Conservation (phyloP, 1,284 basidiomycete species). For the Cystobasidium slooffiae region DNA sequence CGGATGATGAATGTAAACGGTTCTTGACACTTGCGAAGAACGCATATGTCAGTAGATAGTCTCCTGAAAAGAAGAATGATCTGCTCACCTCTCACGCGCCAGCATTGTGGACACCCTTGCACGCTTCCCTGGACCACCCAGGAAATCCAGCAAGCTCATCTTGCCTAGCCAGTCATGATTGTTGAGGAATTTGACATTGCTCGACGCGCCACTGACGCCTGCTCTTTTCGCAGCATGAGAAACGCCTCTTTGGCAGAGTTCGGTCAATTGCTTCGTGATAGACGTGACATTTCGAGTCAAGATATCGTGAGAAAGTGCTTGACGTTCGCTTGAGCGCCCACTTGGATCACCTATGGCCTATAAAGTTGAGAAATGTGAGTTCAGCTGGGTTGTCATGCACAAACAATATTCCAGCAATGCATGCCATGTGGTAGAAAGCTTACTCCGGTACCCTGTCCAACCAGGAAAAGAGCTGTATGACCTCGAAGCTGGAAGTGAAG, state of each 20-base stretch:
- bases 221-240: conserved; percentile 64
- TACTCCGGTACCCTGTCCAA: conserved; percentile 54
- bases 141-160: conserved; percentile 79
- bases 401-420: neutral
- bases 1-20: conserved; percentile 71
- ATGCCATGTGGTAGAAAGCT: neutral
- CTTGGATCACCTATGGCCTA: conserved; percentile 97
- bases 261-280: conserved; percentile 69
- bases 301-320: conserved; percentile 66
- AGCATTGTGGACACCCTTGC: conserved; percentile 89
- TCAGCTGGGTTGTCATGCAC: neutral
- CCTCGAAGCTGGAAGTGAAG: conserved; percentile 84
- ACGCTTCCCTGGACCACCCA: conserved; percentile 78
- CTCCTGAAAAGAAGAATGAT: neutral
- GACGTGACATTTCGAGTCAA: conserved; percentile 71
- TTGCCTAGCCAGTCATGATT: conserved; percentile 83
- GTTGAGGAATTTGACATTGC: conserved; percentile 67
- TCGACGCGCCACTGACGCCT: conserved; percentile 50
- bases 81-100: conserved; percentile 77
- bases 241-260: conserved; percentile 72
- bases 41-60: neutral
- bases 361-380: conserved; percentile 89
- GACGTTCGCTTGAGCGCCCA: conserved; percentile 81
- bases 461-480: conserved; percentile 79
- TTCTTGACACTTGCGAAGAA: conserved; percentile 70